Evolutionary conservation across 1,284 basidiomycete genomes (phyloP), one percentile per base, ranked within the genome.

Genomic region (Pseudozyma tsukubaensis): DNA sequence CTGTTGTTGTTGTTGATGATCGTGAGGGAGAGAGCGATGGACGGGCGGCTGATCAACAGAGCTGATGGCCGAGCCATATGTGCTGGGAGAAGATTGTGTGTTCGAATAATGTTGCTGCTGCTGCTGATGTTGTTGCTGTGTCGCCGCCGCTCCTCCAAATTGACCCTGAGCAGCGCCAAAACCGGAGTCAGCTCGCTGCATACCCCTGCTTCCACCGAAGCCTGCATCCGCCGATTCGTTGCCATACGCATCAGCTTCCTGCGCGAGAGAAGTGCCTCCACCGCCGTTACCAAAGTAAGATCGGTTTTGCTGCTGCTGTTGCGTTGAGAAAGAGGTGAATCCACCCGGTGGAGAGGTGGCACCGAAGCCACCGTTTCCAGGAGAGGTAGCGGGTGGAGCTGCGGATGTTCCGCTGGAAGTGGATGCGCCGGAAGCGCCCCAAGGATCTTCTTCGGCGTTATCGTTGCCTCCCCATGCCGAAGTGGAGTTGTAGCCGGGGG

Each of bases 401-500:
- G 67, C 29, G 14, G 68, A 58, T 9, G 54, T 50, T 1, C 24
- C 24, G 6, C 3, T 6, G 24, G 68, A 54, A 29, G 72, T 56
- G 18, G 67, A 53, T 16, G 58, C 54, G n/a, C 63, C 58, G 9
- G 71, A 53, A 40, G 66, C 71, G 13, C 57, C 74, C 74, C 74
- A 77, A 9, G 74, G 74, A 55, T 77, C 74, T 2, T 70, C 71
- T 39, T 73, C 74, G 44, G 55, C 53, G 59, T 59, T 66, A 40
- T 75, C 72, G 57, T 56, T 66, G 55, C 68, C 72, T 40, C 68
- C 72, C 72, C 72, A 75, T 10, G 72, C 72, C 55, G 66, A 64
- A 40, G 72, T 68, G 50, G 72, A 58, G 45, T 64, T 67, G 55
- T 75, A 72, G 45, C 72, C 63, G 16, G 72, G 72, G 1, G 72